Conservation (phyloP, 2,329 filamentous ascomycete genomes). For the Fusarium sororula region DNA sequence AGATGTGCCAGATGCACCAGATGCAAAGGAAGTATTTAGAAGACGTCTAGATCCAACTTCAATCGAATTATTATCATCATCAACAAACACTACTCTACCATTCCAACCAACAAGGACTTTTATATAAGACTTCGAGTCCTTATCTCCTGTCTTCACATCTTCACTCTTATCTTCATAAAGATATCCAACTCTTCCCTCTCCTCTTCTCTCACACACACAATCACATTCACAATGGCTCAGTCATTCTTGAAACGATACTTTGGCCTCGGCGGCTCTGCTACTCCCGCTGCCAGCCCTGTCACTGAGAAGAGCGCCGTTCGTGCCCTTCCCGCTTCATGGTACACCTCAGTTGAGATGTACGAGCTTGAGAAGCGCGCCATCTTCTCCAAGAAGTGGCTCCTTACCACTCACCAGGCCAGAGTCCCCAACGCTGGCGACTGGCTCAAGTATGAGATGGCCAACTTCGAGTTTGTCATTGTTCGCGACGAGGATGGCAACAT, state of each 20-base stretch:
- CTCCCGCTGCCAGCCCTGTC: constrained; percentile 11
- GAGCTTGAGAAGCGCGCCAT: constrained; percentile 65
- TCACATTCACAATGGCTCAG: constrained; percentile 36
- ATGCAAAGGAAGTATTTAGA: constrained; percentile 32
- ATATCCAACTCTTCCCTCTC: not conserved
- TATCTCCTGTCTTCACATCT: not conserved
- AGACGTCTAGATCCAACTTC: constrained; percentile 31
- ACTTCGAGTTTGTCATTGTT: constrained; percentile 64
- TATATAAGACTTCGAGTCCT: constrained; percentile 22
- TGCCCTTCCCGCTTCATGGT: constrained; percentile 62
- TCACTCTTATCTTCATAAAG: constrained; percentile 5
- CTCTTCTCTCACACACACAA: not conserved
- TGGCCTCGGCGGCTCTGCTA: constrained; percentile 44
- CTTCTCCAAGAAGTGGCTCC: constrained; percentile 66
- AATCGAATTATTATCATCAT: constrained; percentile 23
- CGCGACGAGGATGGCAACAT: constrained; percentile 60
- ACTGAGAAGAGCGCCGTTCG: constrained; percentile 38
- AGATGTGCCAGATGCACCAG: constrained; percentile 12
- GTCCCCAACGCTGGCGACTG: constrained; percentile 64
- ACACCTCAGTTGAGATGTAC: constrained; percentile 62
- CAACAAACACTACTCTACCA: constrained; percentile 22
- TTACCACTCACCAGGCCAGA: constrained; percentile 62
- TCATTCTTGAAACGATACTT: constrained; percentile 51
- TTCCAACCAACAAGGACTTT: constrained; percentile 8
- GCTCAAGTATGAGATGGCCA: constrained; percentile 63